Evolutionary conservation across 2,329 filamentous ascomycete species (phyloP).

Genomic region (Fusarium praegraminearum): DNA sequence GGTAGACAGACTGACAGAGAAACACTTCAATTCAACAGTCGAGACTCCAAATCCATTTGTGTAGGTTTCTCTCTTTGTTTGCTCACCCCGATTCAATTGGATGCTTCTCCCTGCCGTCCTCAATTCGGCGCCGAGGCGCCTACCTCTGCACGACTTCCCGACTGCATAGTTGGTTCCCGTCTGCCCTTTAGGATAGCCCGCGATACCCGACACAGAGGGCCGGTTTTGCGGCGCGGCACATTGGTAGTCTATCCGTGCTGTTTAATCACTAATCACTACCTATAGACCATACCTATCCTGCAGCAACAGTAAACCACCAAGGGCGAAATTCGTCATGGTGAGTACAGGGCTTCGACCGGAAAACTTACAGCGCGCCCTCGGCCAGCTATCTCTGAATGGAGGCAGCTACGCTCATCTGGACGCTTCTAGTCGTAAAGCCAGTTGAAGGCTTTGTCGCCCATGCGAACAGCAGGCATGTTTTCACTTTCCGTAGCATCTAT

Average conservation of each 20-base stretch:
- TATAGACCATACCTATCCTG: neutral
- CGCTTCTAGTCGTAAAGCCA: conserved; percentile 1
- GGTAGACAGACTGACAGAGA: neutral
- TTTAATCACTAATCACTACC: neutral
- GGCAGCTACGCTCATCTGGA: neutral
- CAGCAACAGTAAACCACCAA: neutral
- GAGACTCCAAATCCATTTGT: conserved; percentile 12
- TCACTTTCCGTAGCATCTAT: neutral
- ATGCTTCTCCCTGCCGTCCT: neutral
- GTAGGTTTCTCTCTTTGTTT: conserved; percentile 15
- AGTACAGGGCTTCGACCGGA: neutral
- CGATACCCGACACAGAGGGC: conserved; percentile 15
- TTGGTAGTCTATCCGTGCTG: neutral
- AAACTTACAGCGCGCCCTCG: neutral
- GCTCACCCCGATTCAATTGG: neutral
- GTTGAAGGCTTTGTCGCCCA: conserved; percentile 21
- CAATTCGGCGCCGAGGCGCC: conserved; percentile 1
- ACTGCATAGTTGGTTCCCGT: neutral
- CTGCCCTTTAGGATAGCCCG: neutral
- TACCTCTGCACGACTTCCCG: conserved; percentile 8
- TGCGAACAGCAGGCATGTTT: neutral
- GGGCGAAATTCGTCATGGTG: neutral
- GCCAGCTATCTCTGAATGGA: neutral
- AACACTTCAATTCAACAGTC: conserved; percentile 26
- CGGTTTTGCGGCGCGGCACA: conserved; percentile 1